phyloP scores from a whole-genome alignment of 2,329 filamentous ascomycete species.

The Phyllosticta capitalensis region DNA sequence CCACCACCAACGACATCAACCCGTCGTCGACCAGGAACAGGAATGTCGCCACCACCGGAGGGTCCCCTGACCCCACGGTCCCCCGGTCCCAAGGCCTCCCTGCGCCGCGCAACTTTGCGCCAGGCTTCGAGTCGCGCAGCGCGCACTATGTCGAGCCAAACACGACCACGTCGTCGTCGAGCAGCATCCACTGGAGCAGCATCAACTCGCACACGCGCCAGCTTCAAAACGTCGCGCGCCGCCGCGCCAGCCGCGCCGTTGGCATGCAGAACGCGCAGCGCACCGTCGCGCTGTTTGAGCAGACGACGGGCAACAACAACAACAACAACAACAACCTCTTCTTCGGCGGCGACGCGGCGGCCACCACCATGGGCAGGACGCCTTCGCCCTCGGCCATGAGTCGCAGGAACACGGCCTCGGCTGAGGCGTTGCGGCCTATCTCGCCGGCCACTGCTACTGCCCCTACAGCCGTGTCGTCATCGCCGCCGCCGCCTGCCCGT shows the following conservation, averaged over 20 bases:
- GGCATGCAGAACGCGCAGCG: neutral
- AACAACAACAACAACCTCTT: too few relatives aligned
- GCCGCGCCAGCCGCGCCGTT: conserved; percentile 31
- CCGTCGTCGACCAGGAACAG: neutral
- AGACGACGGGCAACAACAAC: neutral
- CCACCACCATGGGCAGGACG: neutral
- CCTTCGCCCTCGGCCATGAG: neutral
- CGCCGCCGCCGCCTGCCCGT: conserved; percentile 7
- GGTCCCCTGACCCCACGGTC: conserved; percentile 8
- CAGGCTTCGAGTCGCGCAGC: conserved; percentile 18
- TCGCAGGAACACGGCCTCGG: neutral
- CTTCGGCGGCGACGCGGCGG: too few relatives aligned
- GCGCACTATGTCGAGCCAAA: conserved; percentile 15
- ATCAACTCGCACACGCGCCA: conserved; percentile 44
- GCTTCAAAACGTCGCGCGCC: conserved; percentile 53
- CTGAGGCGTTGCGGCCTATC: neutral
- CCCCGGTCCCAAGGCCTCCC: conserved; percentile 15
- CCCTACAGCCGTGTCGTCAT: neutral
- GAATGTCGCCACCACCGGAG: neutral
- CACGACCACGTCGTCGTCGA: conserved; percentile 8
- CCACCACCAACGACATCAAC: neutral
- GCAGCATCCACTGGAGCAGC: conserved; percentile 50
- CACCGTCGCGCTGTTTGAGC: neutral
- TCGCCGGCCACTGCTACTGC: neutral
- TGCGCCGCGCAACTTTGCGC: conserved; percentile 16